phyloP scores from a whole-genome alignment of 306 rosid species.

The Quercus bicolor region DNA sequence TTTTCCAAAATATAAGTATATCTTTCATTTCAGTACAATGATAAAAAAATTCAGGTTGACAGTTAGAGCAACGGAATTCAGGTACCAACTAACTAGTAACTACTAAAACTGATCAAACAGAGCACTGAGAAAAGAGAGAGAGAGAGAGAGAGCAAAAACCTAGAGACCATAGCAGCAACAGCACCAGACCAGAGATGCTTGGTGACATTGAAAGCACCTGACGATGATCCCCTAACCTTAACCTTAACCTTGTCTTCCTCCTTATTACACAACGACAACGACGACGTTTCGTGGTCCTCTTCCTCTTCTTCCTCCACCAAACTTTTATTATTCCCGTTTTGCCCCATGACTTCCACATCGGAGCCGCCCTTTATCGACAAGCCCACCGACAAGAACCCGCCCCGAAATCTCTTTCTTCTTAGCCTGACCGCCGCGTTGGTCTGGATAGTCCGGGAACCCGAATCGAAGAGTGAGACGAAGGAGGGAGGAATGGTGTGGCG shows the following conservation, averaged over 20 bases:
- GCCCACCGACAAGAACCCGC: constrained; percentile 62
- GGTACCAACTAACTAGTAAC: too few relatives aligned
- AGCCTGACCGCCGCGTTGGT: constrained; percentile 17
- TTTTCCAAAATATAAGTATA: too few relatives aligned
- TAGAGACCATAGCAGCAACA: constrained; percentile 92
- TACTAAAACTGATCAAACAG: too few relatives aligned
- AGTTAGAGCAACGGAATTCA: too few relatives aligned
- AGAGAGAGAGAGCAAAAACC: constrained; percentile 35
- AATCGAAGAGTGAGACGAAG: constrained; percentile 33
- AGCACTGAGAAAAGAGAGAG: too few relatives aligned
- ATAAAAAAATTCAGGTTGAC: too few relatives aligned
- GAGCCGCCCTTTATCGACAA: constrained; percentile 53
- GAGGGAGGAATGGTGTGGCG: constrained; percentile 46
- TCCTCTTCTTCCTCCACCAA: constrained; percentile 27
- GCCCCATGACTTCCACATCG: constrained; percentile 36
- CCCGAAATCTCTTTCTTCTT: constrained; percentile 15
- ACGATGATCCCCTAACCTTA: constrained; percentile 28
- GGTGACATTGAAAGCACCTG: constrained; percentile 71
- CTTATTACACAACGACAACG: not conserved
- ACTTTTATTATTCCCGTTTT: constrained; percentile 31
- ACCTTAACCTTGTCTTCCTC: constrained; percentile 34
- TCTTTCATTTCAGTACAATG: too few relatives aligned
- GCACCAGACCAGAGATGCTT: constrained; percentile 97
- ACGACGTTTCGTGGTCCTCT: constrained; percentile 13
- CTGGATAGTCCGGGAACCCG: constrained; percentile 12